A percentile compares a stretch with the other conserved stretches of the same genome.
These are phyloP conservation scores for Geopyxis carbonaria DNA, from an alignment of 495 filamentous ascomycete genomes.

Conservation along the genomic window DNA sequence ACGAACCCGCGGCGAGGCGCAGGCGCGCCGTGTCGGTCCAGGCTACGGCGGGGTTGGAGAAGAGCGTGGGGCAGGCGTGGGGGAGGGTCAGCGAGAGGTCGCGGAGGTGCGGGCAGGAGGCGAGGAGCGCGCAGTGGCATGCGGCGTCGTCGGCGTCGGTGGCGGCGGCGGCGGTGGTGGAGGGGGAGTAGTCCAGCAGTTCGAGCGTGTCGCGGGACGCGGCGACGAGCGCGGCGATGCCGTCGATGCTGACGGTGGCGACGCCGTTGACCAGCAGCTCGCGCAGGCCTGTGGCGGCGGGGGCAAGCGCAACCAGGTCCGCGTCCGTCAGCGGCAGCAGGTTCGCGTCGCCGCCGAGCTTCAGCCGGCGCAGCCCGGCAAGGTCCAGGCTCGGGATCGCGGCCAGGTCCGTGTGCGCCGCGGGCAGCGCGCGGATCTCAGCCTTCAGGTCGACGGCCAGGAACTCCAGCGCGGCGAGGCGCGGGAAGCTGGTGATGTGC, in stretches of 20 bases:
- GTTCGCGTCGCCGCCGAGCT: conserved; percentile 37
- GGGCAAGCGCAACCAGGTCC: conserved; percentile 33
- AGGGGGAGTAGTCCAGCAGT: conserved; percentile 37
- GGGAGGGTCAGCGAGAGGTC: conserved; percentile 35
- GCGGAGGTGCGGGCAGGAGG: conserved; percentile 30
- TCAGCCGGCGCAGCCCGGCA: conserved; percentile 31
- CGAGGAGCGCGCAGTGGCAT: conserved; percentile 30
- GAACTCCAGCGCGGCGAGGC: conserved; percentile 34
- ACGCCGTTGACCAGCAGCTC: conserved; percentile 36
- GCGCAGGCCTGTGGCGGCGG: conserved; percentile 33
- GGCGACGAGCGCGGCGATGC: conserved; percentile 33
- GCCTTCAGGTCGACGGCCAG: conserved; percentile 30
- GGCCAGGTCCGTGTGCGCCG: conserved; percentile 16
- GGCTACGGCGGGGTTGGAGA: conserved; percentile 28
- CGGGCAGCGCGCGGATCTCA: conserved; percentile 16
- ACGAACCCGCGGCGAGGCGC: conserved; percentile 27
- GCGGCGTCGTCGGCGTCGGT: conserved; percentile 26
- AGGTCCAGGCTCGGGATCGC: conserved; percentile 28
- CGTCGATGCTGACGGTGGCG: conserved; percentile 33
- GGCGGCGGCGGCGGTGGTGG: conserved; percentile 31
- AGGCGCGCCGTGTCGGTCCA: conserved; percentile 36
- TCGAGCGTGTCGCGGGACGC: conserved; percentile 32
- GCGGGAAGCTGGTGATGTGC: conserved; percentile 21
- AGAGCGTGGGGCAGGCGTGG: conserved; percentile 32
- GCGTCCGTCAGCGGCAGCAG: conserved; percentile 35